These are phyloP conservation scores for Prunus kanzakura DNA, from an alignment of 306 rosid genomes.

Conservation along the genomic window DNA sequence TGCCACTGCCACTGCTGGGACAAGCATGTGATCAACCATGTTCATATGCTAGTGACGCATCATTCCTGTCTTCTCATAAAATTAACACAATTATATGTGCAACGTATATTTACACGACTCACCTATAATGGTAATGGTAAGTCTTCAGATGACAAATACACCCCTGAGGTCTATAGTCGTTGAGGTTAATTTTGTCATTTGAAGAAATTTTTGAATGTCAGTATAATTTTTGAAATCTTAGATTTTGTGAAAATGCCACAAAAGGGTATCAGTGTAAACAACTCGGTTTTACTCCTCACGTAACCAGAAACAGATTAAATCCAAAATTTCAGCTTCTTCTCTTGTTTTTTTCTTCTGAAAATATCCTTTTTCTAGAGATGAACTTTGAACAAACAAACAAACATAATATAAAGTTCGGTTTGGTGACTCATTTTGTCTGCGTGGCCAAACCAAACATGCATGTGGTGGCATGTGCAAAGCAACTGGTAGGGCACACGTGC, in stretches of 20 bases:
- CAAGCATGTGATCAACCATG: constrained; percentile 16
- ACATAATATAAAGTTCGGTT: not conserved
- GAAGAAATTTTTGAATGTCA: too few relatives aligned
- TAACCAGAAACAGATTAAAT: not conserved
- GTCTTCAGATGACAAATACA: too few relatives aligned
- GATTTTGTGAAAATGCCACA: too few relatives aligned
- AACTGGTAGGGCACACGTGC: constrained; percentile 44
- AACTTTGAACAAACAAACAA: not conserved
- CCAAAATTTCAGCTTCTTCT: not conserved
- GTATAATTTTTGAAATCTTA: too few relatives aligned
- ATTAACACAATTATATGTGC: not conserved
- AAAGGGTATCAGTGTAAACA: too few relatives aligned
- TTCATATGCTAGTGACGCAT: constrained; percentile 6
- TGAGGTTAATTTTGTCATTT: too few relatives aligned
- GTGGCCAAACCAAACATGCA: constrained; percentile 15
- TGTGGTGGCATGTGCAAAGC: constrained; percentile 38
- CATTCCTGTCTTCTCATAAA: constrained; percentile 1
- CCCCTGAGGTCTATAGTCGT: too few relatives aligned
- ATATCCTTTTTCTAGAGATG: not conserved
- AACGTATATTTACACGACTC: not conserved
- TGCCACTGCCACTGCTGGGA: constrained; percentile 10
- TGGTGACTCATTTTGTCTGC: constrained; percentile 6
- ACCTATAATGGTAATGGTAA: not conserved
- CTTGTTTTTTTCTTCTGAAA: not conserved
- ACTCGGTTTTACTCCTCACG: not conserved